phyloP scores from a whole-genome alignment of 2,329 filamentous ascomycete species.

The Fusarium staphyleae region DNA sequence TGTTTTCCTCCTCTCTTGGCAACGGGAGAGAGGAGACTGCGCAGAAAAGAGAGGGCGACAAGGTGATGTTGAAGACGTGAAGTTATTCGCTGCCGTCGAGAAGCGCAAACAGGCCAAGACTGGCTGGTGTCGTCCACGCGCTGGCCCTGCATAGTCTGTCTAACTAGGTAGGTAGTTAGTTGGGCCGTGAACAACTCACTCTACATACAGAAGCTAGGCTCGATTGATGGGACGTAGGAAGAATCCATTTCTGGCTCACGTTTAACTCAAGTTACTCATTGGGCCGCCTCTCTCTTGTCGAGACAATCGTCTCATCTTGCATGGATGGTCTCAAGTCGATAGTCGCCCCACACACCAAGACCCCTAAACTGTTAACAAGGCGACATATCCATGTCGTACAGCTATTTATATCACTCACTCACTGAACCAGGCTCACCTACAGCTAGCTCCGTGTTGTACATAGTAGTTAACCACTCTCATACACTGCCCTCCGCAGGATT shows the following conservation, averaged over 20 bases:
- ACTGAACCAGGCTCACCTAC: no score
- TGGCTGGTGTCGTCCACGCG: conserved; percentile 4
- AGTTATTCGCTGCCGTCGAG: conserved; percentile 31
- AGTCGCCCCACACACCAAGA: neutral
- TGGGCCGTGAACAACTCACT: neutral
- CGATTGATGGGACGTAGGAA: no score
- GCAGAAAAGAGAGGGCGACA: conserved; percentile 29
- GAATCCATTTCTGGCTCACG: no score
- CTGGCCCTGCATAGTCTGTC: conserved; percentile 32
- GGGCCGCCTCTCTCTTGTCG: no score
- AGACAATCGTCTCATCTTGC: neutral
- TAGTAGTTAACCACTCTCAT: no score
- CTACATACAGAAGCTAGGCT: neutral
- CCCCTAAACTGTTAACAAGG: neutral
- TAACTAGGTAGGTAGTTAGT: no score
- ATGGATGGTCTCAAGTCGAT: neutral
- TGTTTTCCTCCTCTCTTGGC: conserved; percentile 9
- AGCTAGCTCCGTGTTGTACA: no score
- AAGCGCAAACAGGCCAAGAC: neutral
- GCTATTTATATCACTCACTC: no score
- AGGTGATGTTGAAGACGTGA: conserved; percentile 31
- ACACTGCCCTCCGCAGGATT: no score
- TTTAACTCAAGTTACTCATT: no score
- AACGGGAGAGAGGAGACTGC: conserved; percentile 15
- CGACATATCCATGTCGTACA: neutral